A percentile compares a stretch with the other conserved stretches of the same genome.
These are phyloP conservation scores for Aspergillus novoparasiticus DNA, from an alignment of 2,329 filamentous ascomycete species.

Conservation along the genomic window DNA sequence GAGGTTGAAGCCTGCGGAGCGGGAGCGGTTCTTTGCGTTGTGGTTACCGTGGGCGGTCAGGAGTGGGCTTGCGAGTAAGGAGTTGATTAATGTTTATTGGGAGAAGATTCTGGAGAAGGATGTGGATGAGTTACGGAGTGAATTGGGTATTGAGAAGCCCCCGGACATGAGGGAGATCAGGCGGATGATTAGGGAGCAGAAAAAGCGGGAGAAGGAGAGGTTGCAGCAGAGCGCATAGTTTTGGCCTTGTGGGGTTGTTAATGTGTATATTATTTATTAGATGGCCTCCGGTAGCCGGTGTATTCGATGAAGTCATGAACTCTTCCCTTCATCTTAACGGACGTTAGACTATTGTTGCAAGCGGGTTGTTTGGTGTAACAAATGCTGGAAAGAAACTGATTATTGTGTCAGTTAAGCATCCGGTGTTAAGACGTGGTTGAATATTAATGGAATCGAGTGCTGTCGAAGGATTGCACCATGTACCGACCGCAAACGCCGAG, in stretches of 20 bases:
- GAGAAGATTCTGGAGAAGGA: constrained; percentile 88
- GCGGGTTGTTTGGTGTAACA: background rate
- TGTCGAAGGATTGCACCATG: background rate
- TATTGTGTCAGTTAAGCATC: background rate
- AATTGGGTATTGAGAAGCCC: constrained; percentile 83
- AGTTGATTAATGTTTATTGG: constrained; percentile 97
- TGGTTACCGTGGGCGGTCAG: constrained; percentile 86
- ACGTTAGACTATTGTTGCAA: background rate
- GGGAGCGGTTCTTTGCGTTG: constrained; percentile 63
- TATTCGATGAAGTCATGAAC: background rate
- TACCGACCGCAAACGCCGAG: background rate
- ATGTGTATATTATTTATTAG: constrained; percentile 15
- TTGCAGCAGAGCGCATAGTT: constrained; percentile 23
- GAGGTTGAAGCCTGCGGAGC: constrained; percentile 64
- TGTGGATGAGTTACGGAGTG: constrained; percentile 70
- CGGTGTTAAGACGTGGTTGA: background rate
- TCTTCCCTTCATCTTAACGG: background rate
- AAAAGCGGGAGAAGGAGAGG: constrained; percentile 63
- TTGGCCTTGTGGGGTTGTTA: background rate
- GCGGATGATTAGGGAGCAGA: constrained; percentile 68
- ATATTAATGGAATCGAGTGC: background rate
- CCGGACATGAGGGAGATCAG: constrained; percentile 81
- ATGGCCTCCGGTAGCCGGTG: background rate
- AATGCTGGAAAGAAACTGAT: background rate
- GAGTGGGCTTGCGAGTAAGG: constrained; percentile 75